Conservation (phyloP, 1,284 basidiomycete species). For the Moniliella sp. region DNA sequence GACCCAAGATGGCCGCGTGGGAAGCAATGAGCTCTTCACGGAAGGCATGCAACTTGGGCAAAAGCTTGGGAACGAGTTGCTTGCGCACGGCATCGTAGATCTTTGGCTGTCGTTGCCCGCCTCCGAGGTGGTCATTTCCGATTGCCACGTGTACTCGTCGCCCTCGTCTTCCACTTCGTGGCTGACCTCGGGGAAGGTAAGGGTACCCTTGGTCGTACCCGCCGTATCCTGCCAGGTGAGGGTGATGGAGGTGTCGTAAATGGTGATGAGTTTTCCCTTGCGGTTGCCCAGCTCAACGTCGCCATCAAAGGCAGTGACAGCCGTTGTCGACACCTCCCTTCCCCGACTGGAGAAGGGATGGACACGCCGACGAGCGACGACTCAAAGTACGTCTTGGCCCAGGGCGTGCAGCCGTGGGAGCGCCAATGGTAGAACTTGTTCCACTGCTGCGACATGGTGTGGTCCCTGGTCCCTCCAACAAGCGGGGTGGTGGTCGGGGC, state of each 20-base stretch:
- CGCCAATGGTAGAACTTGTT: too few species aligned
- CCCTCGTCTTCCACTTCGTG: background rate
- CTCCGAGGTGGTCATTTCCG: background rate
- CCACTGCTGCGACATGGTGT: too few species aligned
- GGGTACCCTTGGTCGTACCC: background rate
- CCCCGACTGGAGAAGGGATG: too few species aligned
- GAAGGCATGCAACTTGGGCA: background rate
- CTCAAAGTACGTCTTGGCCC: background rate
- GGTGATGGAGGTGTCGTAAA: background rate
- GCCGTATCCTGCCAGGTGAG: background rate
- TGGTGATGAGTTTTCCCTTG: background rate
- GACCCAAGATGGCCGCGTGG: background rate
- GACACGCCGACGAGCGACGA: background rate
- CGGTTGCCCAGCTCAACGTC: background rate
- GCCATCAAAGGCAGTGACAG: background rate
- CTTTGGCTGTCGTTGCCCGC: background rate
- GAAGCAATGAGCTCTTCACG: background rate
- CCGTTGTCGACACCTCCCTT: too few species aligned
- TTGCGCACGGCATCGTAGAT: background rate
- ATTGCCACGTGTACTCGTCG: background rate
- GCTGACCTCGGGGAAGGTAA: background rate
- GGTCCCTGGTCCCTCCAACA: too few species aligned
- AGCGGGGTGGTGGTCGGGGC: too few species aligned
- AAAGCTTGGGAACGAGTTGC: background rate
- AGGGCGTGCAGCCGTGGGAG: background rate